Percentiles rank a stretch among this genome's conserved stretches.
Conservation (phyloP, 805 yeast genomes). For the Candida jianshihensis region DNA sequence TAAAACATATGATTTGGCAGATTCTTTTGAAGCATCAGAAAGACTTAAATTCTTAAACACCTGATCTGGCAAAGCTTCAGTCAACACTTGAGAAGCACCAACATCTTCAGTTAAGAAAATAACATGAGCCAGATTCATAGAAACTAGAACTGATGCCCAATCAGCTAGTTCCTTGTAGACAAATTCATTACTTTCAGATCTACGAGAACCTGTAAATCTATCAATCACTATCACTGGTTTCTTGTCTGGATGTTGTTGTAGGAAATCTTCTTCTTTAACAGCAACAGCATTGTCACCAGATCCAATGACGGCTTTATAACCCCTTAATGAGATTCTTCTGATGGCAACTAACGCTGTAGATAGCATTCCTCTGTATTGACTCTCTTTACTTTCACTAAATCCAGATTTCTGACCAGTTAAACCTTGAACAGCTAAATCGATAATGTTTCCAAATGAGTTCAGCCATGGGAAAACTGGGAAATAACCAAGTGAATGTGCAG, state of each 20-base stretch:
- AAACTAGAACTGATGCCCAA: constrained; percentile 79
- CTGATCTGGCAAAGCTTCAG: constrained; percentile 76
- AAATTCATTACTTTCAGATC: constrained; percentile 54
- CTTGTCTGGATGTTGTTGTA: constrained; percentile 77
- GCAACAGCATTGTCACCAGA: constrained; percentile 25
- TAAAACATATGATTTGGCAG: constrained; percentile 65
- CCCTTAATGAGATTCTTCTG: constrained; percentile 50
- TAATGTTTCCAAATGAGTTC: constrained; percentile 65
- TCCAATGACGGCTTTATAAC: constrained; percentile 31
- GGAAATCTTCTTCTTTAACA: constrained; percentile 69
- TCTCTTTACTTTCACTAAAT: constrained; percentile 72
- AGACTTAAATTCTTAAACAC: constrained; percentile 70
- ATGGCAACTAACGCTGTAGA: constrained; percentile 66
- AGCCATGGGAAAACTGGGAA: constrained; percentile 94
- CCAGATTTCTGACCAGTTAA: constrained; percentile 93
- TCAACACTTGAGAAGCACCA: constrained; percentile 60
- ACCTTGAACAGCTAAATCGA: constrained; percentile 85
- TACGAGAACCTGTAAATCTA: constrained; percentile 51
- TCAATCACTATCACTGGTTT: constrained; percentile 85
- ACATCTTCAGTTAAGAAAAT: constrained; percentile 82
- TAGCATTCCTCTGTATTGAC: constrained; percentile 76
- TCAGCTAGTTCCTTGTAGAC: constrained; percentile 72
- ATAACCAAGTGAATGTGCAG: constrained; percentile 79
- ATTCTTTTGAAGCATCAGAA: constrained; percentile 71
- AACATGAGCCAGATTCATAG: constrained; percentile 82